Percentiles rank a stretch among this genome's conserved stretches.
Conservation (phyloP, 2,329 filamentous ascomycete genomes). For the Sporothrix phasma region DNA sequence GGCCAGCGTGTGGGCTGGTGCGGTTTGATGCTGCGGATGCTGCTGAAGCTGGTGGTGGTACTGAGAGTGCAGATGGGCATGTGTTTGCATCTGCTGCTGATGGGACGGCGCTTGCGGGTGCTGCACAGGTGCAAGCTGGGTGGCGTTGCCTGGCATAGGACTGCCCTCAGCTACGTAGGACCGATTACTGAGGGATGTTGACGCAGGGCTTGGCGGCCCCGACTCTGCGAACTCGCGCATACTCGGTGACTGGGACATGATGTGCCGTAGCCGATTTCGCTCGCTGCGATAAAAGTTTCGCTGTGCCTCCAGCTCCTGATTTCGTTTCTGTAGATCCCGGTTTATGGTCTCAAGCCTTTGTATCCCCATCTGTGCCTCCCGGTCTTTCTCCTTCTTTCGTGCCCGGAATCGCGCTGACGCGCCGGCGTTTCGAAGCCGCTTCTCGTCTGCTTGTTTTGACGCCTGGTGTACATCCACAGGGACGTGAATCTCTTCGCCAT, state of each 20-base stretch:
- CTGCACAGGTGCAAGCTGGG: background rate
- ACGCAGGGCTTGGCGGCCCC: conserved; percentile 42
- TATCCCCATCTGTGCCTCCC: conserved; percentile 59
- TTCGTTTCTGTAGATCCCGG: conserved; percentile 49
- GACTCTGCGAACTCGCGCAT: conserved; percentile 43
- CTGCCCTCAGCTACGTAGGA: conserved; percentile 31
- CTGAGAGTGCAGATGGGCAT: background rate
- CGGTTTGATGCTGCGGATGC: conserved; percentile 12
- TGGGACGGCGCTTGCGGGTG: conserved; percentile 2
- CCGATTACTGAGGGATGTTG: conserved; percentile 25
- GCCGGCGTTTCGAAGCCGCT: conserved; percentile 73
- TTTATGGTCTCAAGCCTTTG: conserved; percentile 58
- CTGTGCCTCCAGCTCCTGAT: conserved; percentile 49
- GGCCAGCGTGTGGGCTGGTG: background rate
- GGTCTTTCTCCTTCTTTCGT: conserved; percentile 73
- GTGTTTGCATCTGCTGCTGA: background rate
- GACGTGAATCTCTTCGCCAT: conserved; percentile 42
- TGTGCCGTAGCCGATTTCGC: conserved; percentile 59
- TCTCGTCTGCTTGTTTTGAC: conserved; percentile 75
- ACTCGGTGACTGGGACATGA: conserved; percentile 50
- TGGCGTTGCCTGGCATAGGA: conserved; percentile 21
- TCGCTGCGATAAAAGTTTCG: conserved; percentile 65
- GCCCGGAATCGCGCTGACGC: conserved; percentile 75
- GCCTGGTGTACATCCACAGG: conserved; percentile 73
- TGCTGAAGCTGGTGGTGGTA: conserved; percentile 22